These are phyloP conservation scores for Mollisiaceae sp. DNA, from an alignment of 2,329 filamentous ascomycete species.

Conservation along the genomic window DNA sequence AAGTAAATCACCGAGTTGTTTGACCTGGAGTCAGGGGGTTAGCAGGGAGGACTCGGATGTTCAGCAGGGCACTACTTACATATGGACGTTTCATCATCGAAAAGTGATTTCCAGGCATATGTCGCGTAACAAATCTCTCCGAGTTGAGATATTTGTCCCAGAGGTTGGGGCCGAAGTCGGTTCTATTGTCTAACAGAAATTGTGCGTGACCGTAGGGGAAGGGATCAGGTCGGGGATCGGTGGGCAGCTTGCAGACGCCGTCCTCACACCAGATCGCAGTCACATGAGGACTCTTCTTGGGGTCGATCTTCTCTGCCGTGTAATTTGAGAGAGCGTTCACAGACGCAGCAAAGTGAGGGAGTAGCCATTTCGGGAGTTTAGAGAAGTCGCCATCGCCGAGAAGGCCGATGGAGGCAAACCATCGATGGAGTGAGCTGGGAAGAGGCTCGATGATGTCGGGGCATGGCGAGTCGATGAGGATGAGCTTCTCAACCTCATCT, in stretches of 20 bases:
- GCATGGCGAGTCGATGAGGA: constrained; percentile 70
- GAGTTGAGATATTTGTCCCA: constrained; percentile 70
- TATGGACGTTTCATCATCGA: constrained; percentile 72
- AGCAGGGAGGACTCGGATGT: constrained; percentile 4
- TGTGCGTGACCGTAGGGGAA: constrained; percentile 64
- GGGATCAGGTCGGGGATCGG: constrained; percentile 67
- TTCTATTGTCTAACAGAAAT: constrained; percentile 76
- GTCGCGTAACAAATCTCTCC: constrained; percentile 65
- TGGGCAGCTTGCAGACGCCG: constrained; percentile 70
- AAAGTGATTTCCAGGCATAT: constrained; percentile 77
- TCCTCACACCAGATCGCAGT: constrained; percentile 75
- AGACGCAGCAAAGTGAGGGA: constrained; percentile 73
- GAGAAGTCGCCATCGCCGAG: constrained; percentile 64
- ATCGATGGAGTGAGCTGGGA: constrained; percentile 56
- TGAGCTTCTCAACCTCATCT: constrained; percentile 62
- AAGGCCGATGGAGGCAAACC: constrained; percentile 74
- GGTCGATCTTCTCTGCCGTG: constrained; percentile 66
- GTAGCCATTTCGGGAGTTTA: constrained; percentile 75
- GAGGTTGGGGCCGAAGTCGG: constrained; percentile 71
- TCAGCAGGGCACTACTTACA: constrained; percentile 43
- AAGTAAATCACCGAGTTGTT: constrained; percentile 18
- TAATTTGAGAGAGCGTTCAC: constrained; percentile 73
- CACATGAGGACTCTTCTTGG: constrained; percentile 62
- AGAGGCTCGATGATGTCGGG: constrained; percentile 72
- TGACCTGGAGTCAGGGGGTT: constrained; percentile 2